Evolutionary conservation across 2,329 filamentous ascomycete species (phyloP), one percentile per base, ranked within the genome.

Genomic region (Metarhizium brunneum): DNA sequence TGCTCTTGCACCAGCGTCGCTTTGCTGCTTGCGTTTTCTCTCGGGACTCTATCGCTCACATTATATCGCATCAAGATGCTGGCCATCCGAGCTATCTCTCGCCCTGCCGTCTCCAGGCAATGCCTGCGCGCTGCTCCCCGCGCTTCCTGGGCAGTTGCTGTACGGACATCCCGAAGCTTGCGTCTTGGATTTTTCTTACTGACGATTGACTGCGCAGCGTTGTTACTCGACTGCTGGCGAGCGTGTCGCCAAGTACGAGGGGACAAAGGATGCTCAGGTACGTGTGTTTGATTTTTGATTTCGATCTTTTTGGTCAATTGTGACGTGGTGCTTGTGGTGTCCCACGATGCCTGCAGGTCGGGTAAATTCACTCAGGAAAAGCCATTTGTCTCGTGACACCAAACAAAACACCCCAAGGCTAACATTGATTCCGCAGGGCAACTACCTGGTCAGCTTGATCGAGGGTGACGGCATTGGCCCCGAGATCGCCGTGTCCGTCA

Each of bases 381-480:
- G 25, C 25, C 25, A 25, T 4, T 25, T 25, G 25, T 25, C 25
- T 25, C 25, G 25, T 25, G 25, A 25, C 25, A 25, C 25, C 4
- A 25, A 25, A 25, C 25, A 35, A 35, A 35, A 11, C 6, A 11
- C 32, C 32, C 20, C 45, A 13, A 30, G 7, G 45, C 54, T 54
- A 36, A 55, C 14, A 53, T 36, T 2, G 13, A 20, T 35, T 32
- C 45, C 25, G 58, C 67, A 95, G 90, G 94, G 94, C 70, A 94
- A 94, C 76, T 99, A 87, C 83, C 88, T 89, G 57, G 94, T 99
- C 69, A 92, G 90, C 66, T 81, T 99, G 76, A 99, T 99, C 64
- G 95, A 99, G 82, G 94, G 95, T 76, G 95, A 99, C 70, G 94
- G 94, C 72, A 99, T 99, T 72, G 94, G 94, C 59, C 94, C 94